These are phyloP conservation scores for Calonectria crousiana DNA, from an alignment of 2,329 filamentous ascomycete species.

Conservation along the genomic window DNA sequence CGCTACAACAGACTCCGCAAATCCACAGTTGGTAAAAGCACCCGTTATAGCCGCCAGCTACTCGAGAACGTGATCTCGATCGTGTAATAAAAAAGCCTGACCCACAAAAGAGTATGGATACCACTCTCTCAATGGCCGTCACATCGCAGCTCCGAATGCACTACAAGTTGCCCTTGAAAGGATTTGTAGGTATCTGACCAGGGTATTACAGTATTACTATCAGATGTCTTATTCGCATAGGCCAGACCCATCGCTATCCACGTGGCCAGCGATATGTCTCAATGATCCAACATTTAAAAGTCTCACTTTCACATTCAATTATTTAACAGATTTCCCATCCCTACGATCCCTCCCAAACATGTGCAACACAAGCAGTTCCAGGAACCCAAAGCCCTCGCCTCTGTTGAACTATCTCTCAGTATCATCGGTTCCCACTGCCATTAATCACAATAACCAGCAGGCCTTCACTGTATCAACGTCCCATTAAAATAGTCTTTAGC, in stretches of 20 bases:
- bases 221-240: not conserved
- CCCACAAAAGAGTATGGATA: not conserved
- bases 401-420: not conserved
- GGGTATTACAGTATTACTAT: not conserved
- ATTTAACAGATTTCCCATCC: not conserved
- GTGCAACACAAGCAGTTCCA: not conserved
- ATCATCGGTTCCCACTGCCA: not conserved
- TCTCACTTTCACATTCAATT: not conserved
- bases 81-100: not conserved
- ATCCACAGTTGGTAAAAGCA: not conserved
- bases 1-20: not conserved
- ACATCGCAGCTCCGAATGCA: not conserved
- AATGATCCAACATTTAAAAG: not conserved
- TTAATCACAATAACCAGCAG: not conserved
- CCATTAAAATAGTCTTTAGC: constrained; percentile 24
- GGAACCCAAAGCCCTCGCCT: not conserved
- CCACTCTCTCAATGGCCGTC: not conserved
- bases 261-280: no score
- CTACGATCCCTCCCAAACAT: not conserved
- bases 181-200: not conserved
- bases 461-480: not conserved
- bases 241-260: not conserved
- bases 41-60: not conserved
- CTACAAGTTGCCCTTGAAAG: not conserved
- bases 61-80: not conserved